Percentiles rank a stretch among this genome's conserved stretches.
Conservation (phyloP, 768 basidiomycete genomes). For the Suillus bovinus region DNA sequence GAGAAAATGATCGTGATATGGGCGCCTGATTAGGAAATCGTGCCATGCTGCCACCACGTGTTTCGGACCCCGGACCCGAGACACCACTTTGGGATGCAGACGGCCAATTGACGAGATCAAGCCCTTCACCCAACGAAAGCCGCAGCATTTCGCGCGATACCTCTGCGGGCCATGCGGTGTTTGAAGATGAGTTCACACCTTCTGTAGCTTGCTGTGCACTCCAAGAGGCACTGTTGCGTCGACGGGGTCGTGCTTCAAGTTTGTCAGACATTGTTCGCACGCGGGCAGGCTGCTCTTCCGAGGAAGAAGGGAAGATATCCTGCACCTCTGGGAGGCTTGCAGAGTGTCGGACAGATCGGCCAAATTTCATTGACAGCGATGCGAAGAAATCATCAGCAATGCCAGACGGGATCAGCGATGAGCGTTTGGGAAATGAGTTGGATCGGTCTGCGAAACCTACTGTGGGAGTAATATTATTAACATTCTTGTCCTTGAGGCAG, state of each 20-base stretch:
- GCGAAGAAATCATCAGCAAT: constrained; percentile 21
- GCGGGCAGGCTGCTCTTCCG: constrained; percentile 18
- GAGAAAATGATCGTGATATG: constrained; percentile 29
- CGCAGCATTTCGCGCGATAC: constrained; percentile 57
- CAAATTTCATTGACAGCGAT: constrained; percentile 27
- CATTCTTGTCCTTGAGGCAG: constrained; percentile 17
- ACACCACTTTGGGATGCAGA: background rate
- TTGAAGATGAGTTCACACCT: constrained; percentile 27
- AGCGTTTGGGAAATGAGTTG: constrained; percentile 23
- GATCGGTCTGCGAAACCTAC: constrained; percentile 22
- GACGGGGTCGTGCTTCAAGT: constrained; percentile 36
- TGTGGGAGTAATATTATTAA: constrained; percentile 9
- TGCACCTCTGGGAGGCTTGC: constrained; percentile 30
- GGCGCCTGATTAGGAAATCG: constrained; percentile 19
- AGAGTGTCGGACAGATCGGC: constrained; percentile 28
- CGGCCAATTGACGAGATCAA: background rate
- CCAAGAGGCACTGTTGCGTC: constrained; percentile 61
- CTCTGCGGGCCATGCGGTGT: constrained; percentile 56
- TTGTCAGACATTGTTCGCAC: constrained; percentile 35
- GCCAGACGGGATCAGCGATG: constrained; percentile 10
- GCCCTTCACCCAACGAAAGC: constrained; percentile 42
- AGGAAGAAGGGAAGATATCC: constrained; percentile 19
- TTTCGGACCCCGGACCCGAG: constrained; percentile 25
- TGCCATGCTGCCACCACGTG: constrained; percentile 24
- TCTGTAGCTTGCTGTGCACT: constrained; percentile 48